Base-by-base conservation (phyloP, 257 asterid genomes). In the Eucommia ulmoides region DNA sequence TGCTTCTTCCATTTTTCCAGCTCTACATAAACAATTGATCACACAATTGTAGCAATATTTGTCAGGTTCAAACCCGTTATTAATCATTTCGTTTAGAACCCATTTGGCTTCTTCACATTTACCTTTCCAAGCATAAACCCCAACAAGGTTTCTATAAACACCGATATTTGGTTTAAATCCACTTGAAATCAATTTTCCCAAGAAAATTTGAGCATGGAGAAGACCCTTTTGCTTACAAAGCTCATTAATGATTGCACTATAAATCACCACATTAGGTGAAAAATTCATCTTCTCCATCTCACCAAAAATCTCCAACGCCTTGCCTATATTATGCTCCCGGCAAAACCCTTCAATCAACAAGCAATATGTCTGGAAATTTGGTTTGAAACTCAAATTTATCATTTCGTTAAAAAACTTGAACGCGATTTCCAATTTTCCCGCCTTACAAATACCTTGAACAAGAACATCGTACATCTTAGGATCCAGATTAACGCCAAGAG, bases 211-310 rank as follows among this genome's bases (percentile, higher is more conserved):
- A 33, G 50, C 58, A 2, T 18, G 25, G 9, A 41, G 21, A 0
- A 51, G 48, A 50, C 55, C 26, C 15, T 50, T 55, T 41, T 33
- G 38, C 24, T 10, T 2, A 45, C 58, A 50, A 23, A 63, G 45
- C 41, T 54, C 60, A 42, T 55, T 46, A 9, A 52, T 50, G 42
- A 63, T 42, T 33, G 50, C 0, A 50, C 19, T 3, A 22, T 22
- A 63, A 5, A 45, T 55, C 22, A 23, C 35, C 22, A 5, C 26
- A 20, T 22, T 52, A 20, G 68, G 56, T 29, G 24, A 23, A 49
- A 63, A 25, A 55, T 50, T 23, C 10, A 50, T 63, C 52, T 50
- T 50, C 53, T 41, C 42, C 68, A 63, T 63, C 45, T 63, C 54
- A 8, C 49, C 44, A 55, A 63, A 24, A 55, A 49, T 42, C 41